A percentile compares a stretch with the other conserved stretches of the same genome.
Evolutionary conservation across 768 basidiomycete species (phyloP).

Genomic region (Neoboletus brunneissimus): DNA sequence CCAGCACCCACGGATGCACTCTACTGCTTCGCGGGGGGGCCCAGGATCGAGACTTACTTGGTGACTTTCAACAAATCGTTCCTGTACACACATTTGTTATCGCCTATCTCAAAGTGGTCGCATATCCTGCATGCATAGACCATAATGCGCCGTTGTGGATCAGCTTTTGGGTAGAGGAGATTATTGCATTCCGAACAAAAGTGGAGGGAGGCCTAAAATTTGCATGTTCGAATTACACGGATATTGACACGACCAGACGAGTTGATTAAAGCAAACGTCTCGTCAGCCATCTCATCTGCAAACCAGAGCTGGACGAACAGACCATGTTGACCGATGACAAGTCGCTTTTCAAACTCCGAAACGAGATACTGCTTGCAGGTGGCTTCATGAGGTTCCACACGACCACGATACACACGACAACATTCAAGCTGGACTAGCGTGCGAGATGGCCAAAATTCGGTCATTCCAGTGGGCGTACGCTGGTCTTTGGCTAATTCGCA

Average conservation of each 20-base stretch:
- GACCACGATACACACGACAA: neutral
- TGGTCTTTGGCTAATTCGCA: conserved; percentile 28
- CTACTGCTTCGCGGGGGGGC: neutral
- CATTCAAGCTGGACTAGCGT: neutral
- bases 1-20: conserved; percentile 2
- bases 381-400: neutral
- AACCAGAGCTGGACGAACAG: conserved; percentile 15
- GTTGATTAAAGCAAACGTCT: conserved; percentile 3
- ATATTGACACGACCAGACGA: neutral
- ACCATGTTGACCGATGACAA: conserved; percentile 26
- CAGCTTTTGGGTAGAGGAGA: conserved; percentile 89
- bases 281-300: conserved; percentile 15
- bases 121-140: conserved; percentile 93
- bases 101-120: conserved; percentile 76
- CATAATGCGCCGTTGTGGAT: conserved; percentile 79
- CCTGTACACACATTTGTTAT: conserved; percentile 87
- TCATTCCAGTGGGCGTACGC: conserved; percentile 20
- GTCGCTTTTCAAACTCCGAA: conserved; percentile 30
- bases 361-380: too few species aligned
- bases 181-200: conserved; percentile 97
- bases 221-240: neutral
- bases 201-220: conserved; percentile 69
- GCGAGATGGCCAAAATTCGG: conserved; percentile 11
- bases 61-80: conserved; percentile 93
- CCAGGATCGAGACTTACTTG: conserved; percentile 54